phyloP scores from a whole-genome alignment of 306 rosid genomes.

The Sindora glabra region DNA sequence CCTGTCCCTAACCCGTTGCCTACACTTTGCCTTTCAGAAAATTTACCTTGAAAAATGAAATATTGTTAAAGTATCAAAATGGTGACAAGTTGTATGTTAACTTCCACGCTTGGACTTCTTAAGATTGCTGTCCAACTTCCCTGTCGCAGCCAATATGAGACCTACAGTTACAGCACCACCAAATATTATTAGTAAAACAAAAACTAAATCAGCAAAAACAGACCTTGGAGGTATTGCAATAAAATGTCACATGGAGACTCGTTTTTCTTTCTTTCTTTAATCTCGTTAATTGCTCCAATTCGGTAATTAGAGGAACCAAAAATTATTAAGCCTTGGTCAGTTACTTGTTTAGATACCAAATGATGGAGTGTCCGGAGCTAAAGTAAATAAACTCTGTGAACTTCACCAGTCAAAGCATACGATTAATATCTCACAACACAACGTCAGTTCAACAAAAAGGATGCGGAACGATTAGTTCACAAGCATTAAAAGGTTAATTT shows the following conservation, averaged over 20 bases:
- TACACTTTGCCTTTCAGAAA: not conserved
- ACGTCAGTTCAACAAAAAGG: too few species aligned
- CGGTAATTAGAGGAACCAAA: too few species aligned
- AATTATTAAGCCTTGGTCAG: too few species aligned
- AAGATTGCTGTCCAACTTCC: slow-evolving; percentile 61
- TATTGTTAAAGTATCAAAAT: not conserved
- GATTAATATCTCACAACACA: too few species aligned
- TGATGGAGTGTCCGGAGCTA: not conserved
- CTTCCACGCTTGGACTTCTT: slow-evolving; percentile 46
- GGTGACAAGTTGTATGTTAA: slow-evolving; percentile 15
- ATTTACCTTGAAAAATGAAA: slow-evolving; percentile 25
- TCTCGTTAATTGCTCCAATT: too few species aligned
- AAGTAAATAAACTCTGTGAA: too few species aligned
- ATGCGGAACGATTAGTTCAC: not conserved
- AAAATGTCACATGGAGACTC: not conserved
- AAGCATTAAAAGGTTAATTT: too few species aligned
- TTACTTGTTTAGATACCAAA: not conserved
- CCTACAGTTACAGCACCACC: slow-evolving; percentile 47
- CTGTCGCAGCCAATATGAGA: slow-evolving; percentile 79
- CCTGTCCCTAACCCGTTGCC: too few species aligned
- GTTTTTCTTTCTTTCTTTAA: not conserved
- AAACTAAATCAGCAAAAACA: not conserved
- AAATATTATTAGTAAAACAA: too few species aligned
- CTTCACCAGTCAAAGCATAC: too few species aligned
- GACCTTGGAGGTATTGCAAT: not conserved